Base-by-base conservation (phyloP, 2,329 filamentous ascomycete species). In the Cladophialophora chaetospira region DNA sequence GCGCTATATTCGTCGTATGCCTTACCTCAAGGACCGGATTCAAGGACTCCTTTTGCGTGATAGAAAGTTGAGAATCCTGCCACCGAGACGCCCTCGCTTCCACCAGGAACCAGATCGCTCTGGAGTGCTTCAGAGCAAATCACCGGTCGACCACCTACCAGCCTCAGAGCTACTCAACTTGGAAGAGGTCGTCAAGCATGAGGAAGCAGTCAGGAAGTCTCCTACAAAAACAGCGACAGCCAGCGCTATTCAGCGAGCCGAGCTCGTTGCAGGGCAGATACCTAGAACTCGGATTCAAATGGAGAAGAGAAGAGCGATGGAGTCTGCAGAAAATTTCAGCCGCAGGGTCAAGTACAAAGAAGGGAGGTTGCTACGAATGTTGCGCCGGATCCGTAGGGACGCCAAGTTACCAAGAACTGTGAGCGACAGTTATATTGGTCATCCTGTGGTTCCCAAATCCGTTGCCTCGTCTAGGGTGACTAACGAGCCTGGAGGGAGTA, bases 31-130 rank as follows among this genome's bases (percentile, higher is more conserved):
- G 26, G 75, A 77, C 11, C 73, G 71, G 46, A 68, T 72, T 48
- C 74, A 77, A 60, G 72, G 69, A 21, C 63, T 71, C 26, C 63
- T 77, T n/a, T 68, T 77, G 38, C 72, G 73, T 9, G 55, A 65
- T 43, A 69, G 65, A 17, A 62, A 69, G 31, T 62, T 68, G 45
- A 62, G 64, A 52, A 55, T 63, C 2, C 65, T 71, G 43, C 29
- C 47, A 15, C 58, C 35, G 5, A 62, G 55, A 36, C 57, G 25
- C n/a, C 57, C 53, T 26, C 61, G 56, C 23, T 8, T 49, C 15
- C 38, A 31, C 26, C 28, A 35, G 26, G 23, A 33, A 52, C 44
- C 43, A 5, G 46, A 58, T 17, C 51, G 48, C 2, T 57, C 57
- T 29, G 60, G 62, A 5, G 56, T 65, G 3, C 42, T 61, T 13